phyloP scores from a whole-genome alignment of 768 basidiomycete genomes.

The Collybia sordida region DNA sequence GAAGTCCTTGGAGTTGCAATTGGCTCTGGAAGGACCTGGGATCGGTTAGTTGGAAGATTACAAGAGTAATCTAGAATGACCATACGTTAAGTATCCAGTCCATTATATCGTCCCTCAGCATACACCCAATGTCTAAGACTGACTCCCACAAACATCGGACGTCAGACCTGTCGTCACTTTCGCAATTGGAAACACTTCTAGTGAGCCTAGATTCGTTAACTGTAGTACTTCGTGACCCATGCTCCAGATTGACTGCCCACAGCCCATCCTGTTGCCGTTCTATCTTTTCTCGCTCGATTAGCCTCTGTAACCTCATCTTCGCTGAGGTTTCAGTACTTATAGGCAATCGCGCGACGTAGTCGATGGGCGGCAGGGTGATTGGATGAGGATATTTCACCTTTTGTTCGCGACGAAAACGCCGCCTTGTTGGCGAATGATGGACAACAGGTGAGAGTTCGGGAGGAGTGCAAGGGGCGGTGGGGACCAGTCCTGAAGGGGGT shows the following conservation, averaged over 20 bases:
- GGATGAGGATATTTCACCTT: conserved; percentile 32
- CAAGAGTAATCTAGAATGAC: not conserved
- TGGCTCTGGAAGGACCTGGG: not conserved
- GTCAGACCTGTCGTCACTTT: not conserved
- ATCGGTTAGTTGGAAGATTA: not conserved
- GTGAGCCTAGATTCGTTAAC: conserved; percentile 12
- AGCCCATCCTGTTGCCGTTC: conserved; percentile 37
- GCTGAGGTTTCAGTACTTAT: conserved; percentile 41
- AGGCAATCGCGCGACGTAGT: conserved; percentile 29
- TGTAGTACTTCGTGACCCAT: conserved; percentile 8
- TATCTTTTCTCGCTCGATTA: conserved; percentile 40
- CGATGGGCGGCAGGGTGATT: conserved; percentile 52
- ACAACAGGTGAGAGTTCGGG: not conserved
- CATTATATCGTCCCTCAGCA: conserved; percentile 32
- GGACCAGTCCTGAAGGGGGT: not conserved
- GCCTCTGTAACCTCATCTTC: conserved; percentile 38
- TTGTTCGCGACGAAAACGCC: not conserved
- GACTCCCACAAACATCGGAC: conserved; percentile 18
- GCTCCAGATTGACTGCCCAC: conserved; percentile 3
- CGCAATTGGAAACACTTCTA: not conserved
- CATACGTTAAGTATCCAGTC: conserved; percentile 48
- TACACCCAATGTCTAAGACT: conserved; percentile 28
- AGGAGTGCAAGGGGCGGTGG: conserved; percentile 7
- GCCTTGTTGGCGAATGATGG: not conserved
- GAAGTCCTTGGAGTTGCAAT: not conserved